These are phyloP conservation scores for Fusarium sp. DNA, from an alignment of 2,329 filamentous ascomycete species.

Conservation along the genomic window DNA sequence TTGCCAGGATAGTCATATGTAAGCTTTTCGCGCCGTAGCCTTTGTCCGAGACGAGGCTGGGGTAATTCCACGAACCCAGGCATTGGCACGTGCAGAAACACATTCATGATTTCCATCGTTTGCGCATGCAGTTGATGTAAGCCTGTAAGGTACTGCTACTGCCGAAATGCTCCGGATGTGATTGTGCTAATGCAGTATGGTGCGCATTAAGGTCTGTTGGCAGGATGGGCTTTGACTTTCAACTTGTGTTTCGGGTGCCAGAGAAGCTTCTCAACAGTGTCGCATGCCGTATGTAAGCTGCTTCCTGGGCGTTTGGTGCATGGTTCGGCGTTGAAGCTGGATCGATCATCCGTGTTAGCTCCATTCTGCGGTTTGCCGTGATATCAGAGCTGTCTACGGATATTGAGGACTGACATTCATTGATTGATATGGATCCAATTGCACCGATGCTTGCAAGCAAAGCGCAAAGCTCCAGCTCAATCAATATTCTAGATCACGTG, in stretches of 20 bases:
- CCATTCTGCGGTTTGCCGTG: background rate
- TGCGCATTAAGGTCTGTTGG: conserved; percentile 8
- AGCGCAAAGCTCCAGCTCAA: background rate
- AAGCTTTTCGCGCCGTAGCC: conserved; percentile 14
- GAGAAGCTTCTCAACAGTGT: background rate
- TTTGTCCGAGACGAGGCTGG: conserved; percentile 32
- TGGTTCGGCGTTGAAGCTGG: too few relatives aligned
- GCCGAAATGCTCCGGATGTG: background rate
- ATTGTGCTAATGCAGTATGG: conserved; percentile 33
- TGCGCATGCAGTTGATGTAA: conserved; percentile 4
- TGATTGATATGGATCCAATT: background rate
- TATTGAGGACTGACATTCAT: background rate
- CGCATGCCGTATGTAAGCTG: too few relatives aligned
- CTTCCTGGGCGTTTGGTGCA: too few relatives aligned
- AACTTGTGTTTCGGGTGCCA: conserved; percentile 6
- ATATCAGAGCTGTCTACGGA: background rate
- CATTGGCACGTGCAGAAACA: conserved; percentile 11
- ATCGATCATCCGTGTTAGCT: background rate
- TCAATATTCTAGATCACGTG: conserved; percentile 25
- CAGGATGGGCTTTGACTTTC: background rate
- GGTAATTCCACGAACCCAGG: too few relatives aligned
- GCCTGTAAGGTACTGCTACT: background rate
- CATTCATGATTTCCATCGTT: conserved; percentile 1
- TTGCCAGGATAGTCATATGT: conserved; percentile 1
- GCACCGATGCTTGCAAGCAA: background rate